Conservation (phyloP, 2,329 filamentous ascomycete species). For the Mollisiaceae sp. region DNA sequence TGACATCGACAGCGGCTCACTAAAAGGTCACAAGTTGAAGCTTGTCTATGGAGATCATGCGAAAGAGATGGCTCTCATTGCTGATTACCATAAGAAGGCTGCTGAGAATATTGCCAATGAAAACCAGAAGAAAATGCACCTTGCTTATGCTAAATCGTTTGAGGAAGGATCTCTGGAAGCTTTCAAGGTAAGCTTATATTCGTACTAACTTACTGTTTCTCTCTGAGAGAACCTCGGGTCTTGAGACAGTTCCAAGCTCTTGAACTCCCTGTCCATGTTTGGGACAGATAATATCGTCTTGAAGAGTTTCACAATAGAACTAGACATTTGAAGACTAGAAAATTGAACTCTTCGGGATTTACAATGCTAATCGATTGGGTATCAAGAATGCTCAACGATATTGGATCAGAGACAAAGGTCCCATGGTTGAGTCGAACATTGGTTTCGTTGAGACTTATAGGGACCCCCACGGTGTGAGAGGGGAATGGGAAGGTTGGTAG, state of each 20-base stretch:
- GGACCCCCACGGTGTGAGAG: constrained; percentile 79
- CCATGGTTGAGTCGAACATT: constrained; percentile 76
- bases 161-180: constrained; percentile 73
- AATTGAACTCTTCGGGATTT: no score
- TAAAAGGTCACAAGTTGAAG: constrained; percentile 71
- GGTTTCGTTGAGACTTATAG: constrained; percentile 88
- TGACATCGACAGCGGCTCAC: constrained; percentile 60
- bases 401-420: constrained; percentile 85
- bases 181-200: constrained; percentile 54
- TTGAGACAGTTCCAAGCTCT: no score
- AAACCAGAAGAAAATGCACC: constrained; percentile 74
- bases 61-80: constrained; percentile 72
- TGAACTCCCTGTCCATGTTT: no score
- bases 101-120: constrained; percentile 74
- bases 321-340: no score
- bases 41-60: constrained; percentile 78
- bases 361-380: no score
- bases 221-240: no score
- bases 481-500: constrained; percentile 77
- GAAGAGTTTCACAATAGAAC: no score
- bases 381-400: constrained; percentile 72
- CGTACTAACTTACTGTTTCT: no score
- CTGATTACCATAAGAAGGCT: constrained; percentile 70
- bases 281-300: no score
- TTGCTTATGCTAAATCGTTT: constrained; percentile 77